Evolutionary conservation across 257 asterid genomes (phyloP).

Genomic region (Solanum piurae): DNA sequence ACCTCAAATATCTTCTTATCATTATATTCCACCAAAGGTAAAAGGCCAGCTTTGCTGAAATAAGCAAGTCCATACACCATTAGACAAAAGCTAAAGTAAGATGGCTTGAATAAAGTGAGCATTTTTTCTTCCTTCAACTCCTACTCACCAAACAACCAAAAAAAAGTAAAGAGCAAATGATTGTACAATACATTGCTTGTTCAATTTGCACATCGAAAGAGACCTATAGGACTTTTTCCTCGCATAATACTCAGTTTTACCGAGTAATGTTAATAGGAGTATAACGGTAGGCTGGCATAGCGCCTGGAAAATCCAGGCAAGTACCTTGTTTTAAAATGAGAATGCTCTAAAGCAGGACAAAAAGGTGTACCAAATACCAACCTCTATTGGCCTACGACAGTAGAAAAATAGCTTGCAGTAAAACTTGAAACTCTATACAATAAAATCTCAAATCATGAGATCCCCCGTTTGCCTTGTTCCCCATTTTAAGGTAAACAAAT

Average conservation of each 20-base stretch:
- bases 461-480: neutral
- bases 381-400: neutral
- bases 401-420: neutral
- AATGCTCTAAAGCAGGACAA: neutral
- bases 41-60: slow-evolving; percentile 74
- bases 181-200: neutral
- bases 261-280: neutral
- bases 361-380: neutral
- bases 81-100: neutral
- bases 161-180: neutral
- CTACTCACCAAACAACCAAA: neutral
- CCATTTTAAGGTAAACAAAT: neutral
- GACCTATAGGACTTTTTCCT: neutral
- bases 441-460: neutral
- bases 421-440: neutral
- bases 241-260: neutral
- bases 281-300: neutral
- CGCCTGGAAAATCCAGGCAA: neutral
- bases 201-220: neutral
- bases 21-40: slow-evolving; percentile 63
- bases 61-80: neutral
- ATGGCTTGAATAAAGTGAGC: neutral
- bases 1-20: slow-evolving; percentile 82
- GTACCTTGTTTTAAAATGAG: neutral
- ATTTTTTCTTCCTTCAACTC: neutral